A percentile compares a stretch with the other conserved stretches of the same genome.
Evolutionary conservation across 768 basidiomycete species (phyloP).

Genomic region (Suillus americanus): DNA sequence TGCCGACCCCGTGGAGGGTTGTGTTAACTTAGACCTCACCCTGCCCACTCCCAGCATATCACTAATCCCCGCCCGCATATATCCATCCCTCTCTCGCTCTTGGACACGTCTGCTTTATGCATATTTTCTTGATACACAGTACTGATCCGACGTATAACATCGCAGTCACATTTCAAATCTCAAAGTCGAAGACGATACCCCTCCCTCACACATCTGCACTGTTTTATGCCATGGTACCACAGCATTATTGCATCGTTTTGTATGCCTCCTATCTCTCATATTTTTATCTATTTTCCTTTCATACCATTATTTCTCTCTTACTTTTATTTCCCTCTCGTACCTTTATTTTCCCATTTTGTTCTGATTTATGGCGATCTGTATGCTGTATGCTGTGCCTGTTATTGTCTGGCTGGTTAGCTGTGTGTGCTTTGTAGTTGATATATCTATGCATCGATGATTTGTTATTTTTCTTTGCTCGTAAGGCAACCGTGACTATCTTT

Average conservation of each 20-base stretch:
- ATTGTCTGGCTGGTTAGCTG: neutral
- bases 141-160: neutral
- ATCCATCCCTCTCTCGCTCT: neutral
- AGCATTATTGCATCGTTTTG: constrained; percentile 1
- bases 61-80: neutral
- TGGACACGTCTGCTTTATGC: neutral
- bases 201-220: constrained; percentile 1
- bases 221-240: neutral
- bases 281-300: neutral
- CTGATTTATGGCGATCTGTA: neutral
- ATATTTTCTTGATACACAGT: neutral
- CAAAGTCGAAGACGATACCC: constrained; percentile 1
- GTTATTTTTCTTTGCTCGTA: too few species aligned
- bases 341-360: neutral
- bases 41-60: neutral
- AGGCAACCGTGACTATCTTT: too few species aligned
- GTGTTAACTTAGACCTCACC: neutral
- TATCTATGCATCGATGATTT: neutral
- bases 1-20: neutral
- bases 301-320: neutral
- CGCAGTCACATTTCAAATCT: neutral
- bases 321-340: neutral
- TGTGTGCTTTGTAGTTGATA: constrained; percentile 1
- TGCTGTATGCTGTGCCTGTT: neutral
- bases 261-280: neutral